phyloP scores from a whole-genome alignment of 495 filamentous ascomycete species.

The Penicillium crystallinum region DNA sequence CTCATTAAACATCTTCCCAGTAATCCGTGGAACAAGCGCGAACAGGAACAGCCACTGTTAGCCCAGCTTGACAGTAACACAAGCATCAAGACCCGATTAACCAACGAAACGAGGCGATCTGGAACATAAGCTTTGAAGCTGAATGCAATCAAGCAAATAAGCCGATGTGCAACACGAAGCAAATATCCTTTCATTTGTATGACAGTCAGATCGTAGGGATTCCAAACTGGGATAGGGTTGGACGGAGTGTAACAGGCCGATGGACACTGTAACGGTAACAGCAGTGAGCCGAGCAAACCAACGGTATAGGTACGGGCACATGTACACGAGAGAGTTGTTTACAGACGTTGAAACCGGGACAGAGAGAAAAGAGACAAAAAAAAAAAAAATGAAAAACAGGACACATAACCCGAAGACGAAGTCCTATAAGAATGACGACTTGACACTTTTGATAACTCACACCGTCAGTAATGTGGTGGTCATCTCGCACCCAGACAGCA shows the following conservation, averaged over 20 bases:
- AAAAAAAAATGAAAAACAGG: background rate
- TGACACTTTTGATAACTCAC: background rate
- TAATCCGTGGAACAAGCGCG: too few relatives aligned
- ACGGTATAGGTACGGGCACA: slow-evolving; percentile 1
- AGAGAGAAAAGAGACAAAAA: background rate
- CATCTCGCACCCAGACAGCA: slow-evolving; percentile 1
- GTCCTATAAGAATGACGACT: background rate
- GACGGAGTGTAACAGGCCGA: slow-evolving; percentile 8
- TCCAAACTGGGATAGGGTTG: background rate
- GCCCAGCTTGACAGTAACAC: background rate
- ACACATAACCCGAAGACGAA: too few relatives aligned
- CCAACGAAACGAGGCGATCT: background rate
- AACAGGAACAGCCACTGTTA: too few relatives aligned
- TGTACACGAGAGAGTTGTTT: background rate
- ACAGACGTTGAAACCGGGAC: background rate
- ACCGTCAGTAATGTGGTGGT: slow-evolving; percentile 20
- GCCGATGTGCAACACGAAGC: background rate
- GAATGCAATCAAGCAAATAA: background rate
- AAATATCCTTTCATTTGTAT: background rate
- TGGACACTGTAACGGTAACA: slow-evolving; percentile 19
- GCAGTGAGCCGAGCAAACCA: background rate
- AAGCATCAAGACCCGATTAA: background rate
- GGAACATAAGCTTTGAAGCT: background rate
- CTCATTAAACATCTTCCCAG: background rate
- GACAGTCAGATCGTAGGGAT: background rate